A percentile compares a stretch with the other conserved stretches of the same genome.
phyloP scores from a whole-genome alignment of 345 rosid species.

The Eutrema yunnanense region DNA sequence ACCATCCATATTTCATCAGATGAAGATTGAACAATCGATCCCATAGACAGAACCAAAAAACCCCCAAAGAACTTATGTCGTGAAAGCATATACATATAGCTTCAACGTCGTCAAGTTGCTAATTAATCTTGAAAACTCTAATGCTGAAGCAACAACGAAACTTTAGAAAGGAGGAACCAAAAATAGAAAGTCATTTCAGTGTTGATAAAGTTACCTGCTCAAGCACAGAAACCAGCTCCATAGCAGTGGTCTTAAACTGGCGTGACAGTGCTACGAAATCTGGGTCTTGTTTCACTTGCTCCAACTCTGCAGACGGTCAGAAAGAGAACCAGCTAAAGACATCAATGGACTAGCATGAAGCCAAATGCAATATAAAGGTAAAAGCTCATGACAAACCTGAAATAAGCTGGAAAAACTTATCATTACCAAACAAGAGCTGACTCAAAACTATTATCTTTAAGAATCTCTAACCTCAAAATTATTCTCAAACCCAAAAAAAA shows the following conservation, averaged over 20 bases:
- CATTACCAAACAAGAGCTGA: background rate
- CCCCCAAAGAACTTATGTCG: constrained; percentile 5
- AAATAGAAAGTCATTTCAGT: background rate
- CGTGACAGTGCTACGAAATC: constrained; percentile 78
- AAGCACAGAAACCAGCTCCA: constrained; percentile 93
- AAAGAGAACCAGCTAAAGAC: constrained; percentile 20
- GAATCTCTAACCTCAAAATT: background rate
- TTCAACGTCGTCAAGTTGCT: background rate
- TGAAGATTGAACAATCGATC: background rate
- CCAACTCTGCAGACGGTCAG: constrained; percentile 61
- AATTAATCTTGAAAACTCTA: background rate
- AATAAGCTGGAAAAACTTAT: background rate
- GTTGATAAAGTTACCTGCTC: constrained; percentile 64
- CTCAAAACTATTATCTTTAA: background rate
- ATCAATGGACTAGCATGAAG: constrained; percentile 13
- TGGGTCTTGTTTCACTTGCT: constrained; percentile 91
- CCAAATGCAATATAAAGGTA: constrained; percentile 13
- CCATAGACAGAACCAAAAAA: background rate
- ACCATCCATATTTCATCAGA: background rate
- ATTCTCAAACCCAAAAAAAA: background rate
- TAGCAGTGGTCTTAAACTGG: constrained; percentile 92
- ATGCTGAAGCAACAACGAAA: background rate
- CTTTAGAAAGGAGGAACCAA: constrained; percentile 3
- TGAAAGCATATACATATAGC: background rate
- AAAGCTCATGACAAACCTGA: constrained; percentile 5